Base-by-base conservation (phyloP, 192 early-diverging fungal genomes). In the Backusella westeae region DNA sequence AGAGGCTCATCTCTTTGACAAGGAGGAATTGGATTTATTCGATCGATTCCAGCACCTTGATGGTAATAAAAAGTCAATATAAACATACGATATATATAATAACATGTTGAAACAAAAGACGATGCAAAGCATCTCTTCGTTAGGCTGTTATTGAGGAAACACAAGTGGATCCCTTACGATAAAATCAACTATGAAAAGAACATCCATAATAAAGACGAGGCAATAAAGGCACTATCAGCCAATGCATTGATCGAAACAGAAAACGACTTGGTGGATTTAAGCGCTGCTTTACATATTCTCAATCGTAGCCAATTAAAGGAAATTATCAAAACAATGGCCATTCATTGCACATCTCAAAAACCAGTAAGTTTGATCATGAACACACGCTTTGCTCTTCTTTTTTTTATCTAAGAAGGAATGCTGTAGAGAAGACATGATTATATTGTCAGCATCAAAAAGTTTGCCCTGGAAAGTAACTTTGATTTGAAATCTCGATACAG, bases 51-150 rank as follows among this genome's bases (percentile, higher is more conserved):
- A 77, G 65, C n/a, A 49, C 14, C 68, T 86, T 8, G 46, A 73
- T 77, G 79, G 78, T 77, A 23, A 19, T 32, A 12, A 39, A 39
- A 39, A 39, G 38, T 3, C 38, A 10, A 12, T 12, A 39, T 39
- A 39, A 39, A 39, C 38, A 39, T 10, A 44, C 15, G 14, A 15
- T 8, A 23, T 26, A 23, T 26, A 21, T 26, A 38, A 17, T 41
- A 42, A 23, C 39, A 41, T 69, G 23, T 41, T 29, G 14, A 15
- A 15, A 6, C 3, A 15, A 44, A 32, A 71, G 70, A 49, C 9
- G 78, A 78, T 26, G 53, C 84, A 69, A 85, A 83, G 53, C 81
- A 85, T 44, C 34, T 85, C 23, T 83, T 85, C 70, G 84, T 85
- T 19, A 53, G 81, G 26, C 68, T 85, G 6, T 83, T 85, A 63